A percentile compares a stretch with the other conserved stretches of the same genome.
phyloP scores from a whole-genome alignment of 176 grass and related monocot genomes.

The Cenchrus fungigraminus region DNA sequence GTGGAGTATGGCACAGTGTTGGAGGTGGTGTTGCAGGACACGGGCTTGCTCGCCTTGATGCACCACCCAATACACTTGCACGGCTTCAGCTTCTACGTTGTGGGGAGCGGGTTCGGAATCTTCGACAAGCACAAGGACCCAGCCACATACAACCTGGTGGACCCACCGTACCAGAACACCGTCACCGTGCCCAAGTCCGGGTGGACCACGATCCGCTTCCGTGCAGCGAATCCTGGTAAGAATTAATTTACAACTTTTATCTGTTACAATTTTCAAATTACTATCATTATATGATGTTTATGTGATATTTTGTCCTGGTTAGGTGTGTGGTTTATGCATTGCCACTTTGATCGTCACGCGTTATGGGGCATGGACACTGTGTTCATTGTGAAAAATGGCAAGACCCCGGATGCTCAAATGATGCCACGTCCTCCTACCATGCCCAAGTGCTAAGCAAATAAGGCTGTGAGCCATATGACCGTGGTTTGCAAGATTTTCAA shows the following conservation, averaged over 20 bases:
- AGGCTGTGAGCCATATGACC: background rate
- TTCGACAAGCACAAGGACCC: constrained; percentile 26
- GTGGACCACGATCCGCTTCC: constrained; percentile 48
- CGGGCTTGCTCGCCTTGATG: background rate
- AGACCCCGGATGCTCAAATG: constrained; percentile 25
- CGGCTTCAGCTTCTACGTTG: constrained; percentile 42
- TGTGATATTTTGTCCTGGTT: background rate
- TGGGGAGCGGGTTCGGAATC: constrained; percentile 37
- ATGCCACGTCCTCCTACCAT: constrained; percentile 48
- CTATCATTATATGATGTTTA: background rate
- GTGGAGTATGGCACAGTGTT: constrained; percentile 57
- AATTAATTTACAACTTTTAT: background rate
- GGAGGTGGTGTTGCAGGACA: constrained; percentile 55
- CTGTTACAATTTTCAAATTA: background rate
- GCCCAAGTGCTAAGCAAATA: constrained; percentile 51
- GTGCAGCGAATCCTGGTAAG: constrained; percentile 42
- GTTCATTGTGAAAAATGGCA: constrained; percentile 74
- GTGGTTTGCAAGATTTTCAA: background rate
- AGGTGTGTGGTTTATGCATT: constrained; percentile 82
- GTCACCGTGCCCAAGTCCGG: constrained; percentile 39
- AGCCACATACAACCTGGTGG: constrained; percentile 35
- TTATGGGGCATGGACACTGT: constrained; percentile 75
- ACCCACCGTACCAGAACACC: constrained; percentile 41
- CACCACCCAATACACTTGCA: constrained; percentile 52
- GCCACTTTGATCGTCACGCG: constrained; percentile 66